Percentiles rank a stretch among this genome's conserved stretches.
Conservation (phyloP, 1,284 basidiomycete genomes). For the Phaffia rhodozyma region DNA sequence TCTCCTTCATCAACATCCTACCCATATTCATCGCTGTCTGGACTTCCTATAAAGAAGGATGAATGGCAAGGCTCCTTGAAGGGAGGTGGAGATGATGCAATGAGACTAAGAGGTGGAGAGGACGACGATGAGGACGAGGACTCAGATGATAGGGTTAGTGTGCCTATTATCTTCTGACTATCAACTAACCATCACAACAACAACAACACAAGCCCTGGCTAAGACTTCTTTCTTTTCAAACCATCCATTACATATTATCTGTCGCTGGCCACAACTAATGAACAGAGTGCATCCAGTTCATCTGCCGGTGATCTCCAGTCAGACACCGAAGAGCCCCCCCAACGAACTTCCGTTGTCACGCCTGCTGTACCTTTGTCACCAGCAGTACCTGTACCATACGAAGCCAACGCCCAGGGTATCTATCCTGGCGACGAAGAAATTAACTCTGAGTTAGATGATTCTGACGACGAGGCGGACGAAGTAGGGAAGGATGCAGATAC, state of each 20-base stretch:
- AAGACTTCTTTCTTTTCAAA: too few relatives aligned
- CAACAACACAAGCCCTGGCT: too few relatives aligned
- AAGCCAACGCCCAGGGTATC: constrained; percentile 36
- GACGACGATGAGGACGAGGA: constrained; percentile 12
- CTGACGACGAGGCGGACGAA: constrained; percentile 53
- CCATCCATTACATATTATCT: too few relatives aligned
- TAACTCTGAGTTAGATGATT: constrained; percentile 92
- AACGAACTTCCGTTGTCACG: too few relatives aligned
- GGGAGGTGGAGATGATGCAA: neutral
- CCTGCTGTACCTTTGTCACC: neutral
- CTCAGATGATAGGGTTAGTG: constrained; percentile 6
- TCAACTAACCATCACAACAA: too few relatives aligned
- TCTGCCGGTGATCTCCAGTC: too few relatives aligned
- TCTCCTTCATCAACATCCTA: constrained; percentile 26
- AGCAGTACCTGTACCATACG: constrained; percentile 14
- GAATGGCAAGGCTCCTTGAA: neutral
- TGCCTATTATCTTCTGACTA: neutral
- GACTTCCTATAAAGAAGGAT: constrained; percentile 38
- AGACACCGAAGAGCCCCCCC: too few relatives aligned
- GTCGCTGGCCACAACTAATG: too few relatives aligned
- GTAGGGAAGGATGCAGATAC: constrained; percentile 42
- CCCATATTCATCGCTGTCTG: constrained; percentile 24
- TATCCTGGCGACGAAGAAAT: constrained; percentile 61
- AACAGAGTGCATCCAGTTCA: too few relatives aligned
- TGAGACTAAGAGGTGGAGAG: constrained; percentile 12